Evolutionary conservation across 305 asterid genomes (phyloP), one percentile per base, ranked within the genome.

Genomic region (Fraxinus baroniana): DNA sequence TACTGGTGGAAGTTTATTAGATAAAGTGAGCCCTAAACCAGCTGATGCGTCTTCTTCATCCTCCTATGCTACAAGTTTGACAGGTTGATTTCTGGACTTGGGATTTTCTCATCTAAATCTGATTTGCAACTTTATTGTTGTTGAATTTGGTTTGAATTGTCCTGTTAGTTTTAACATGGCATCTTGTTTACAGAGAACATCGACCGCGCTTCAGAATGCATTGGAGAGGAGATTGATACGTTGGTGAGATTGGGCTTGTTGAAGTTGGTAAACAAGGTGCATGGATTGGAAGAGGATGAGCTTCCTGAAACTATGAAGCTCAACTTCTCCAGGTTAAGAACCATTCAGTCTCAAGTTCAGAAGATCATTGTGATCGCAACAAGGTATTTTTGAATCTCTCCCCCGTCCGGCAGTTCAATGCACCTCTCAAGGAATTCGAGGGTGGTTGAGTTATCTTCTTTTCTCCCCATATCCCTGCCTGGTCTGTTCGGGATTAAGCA

Each of bases 241-340:
- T 80, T 84, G 84, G 97, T 91, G 85, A 91, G 98, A 85, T 87
- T 96, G 84, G 99, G 98, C 79, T 82, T 96, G 87, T 87, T 96
- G 68, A 96, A 88, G 91, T 77, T 90, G 90, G 98, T 90, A 15
- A 87, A 83, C 85, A 89, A 86, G 84, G 88, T 92, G 71, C 74
- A 91, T 64, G 99, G 99, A 82, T 80, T 96, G 84, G 88, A 90
- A 8, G 93, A 91, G 89, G 94, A 84, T 39, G 88, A 84, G 84
- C 90, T 94, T 80, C 99, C 99, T 0, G 99, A 97, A 86, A 94
- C 99, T 76, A 86, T 94, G 93, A 89, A 81, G 84, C 96, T 94
- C 26, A 93, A 97, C 83, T 88, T 94, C 79, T 83, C 82, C 35
- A 84, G 98, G 84, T 81, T 94, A 80, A 90, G 98, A 90, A 81